Evolutionary conservation across 1,284 basidiomycete genomes (phyloP).

Genomic region (Coriolopsis trogii): DNA sequence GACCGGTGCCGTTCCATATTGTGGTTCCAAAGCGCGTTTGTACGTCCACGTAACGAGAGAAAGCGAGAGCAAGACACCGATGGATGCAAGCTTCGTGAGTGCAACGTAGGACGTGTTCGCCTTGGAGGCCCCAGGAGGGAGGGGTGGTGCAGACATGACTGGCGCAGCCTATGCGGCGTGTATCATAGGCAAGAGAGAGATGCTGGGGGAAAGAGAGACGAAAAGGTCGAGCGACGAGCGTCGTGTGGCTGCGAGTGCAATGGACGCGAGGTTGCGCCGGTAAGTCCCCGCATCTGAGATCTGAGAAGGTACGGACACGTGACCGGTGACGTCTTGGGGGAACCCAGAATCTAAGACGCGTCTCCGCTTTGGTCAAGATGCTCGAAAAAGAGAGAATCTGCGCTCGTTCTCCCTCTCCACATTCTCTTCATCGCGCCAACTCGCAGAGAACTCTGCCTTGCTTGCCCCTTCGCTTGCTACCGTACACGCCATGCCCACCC

Average conservation of each 20-base stretch:
- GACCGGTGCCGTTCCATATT: slow-evolving; percentile 60
- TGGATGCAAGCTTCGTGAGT: slow-evolving; percentile 25
- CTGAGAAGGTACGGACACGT: slow-evolving; percentile 19
- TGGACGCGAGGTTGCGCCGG: slow-evolving; percentile 13
- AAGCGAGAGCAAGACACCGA: slow-evolving; percentile 39
- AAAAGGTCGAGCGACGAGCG: neutral
- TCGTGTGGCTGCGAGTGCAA: neutral
- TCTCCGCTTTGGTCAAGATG: slow-evolving; percentile 15
- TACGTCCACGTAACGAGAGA: slow-evolving; percentile 58
- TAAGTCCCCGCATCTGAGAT: slow-evolving; percentile 21
- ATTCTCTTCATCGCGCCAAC: slow-evolving; percentile 5
- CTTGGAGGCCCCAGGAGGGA: slow-evolving; percentile 12
- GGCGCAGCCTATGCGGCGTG: neutral
- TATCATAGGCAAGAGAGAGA: no score
- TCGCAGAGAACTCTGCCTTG: neutral
- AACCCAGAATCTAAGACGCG: slow-evolving; percentile 10
- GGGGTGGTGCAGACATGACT: slow-evolving; percentile 20
- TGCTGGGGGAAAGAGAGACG: slow-evolving; percentile 2
- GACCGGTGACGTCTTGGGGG: slow-evolving; percentile 22
- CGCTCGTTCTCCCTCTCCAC: slow-evolving; percentile 12
- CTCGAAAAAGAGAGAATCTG: slow-evolving; percentile 9
- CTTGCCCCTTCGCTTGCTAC: slow-evolving; percentile 1
- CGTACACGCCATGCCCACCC: slow-evolving; percentile 25
- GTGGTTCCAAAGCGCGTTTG: slow-evolving; percentile 54
- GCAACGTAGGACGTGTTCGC: slow-evolving; percentile 22